Conservation (phyloP, 2,329 filamentous ascomycete genomes). For the Alternaria triticimaculans region DNA sequence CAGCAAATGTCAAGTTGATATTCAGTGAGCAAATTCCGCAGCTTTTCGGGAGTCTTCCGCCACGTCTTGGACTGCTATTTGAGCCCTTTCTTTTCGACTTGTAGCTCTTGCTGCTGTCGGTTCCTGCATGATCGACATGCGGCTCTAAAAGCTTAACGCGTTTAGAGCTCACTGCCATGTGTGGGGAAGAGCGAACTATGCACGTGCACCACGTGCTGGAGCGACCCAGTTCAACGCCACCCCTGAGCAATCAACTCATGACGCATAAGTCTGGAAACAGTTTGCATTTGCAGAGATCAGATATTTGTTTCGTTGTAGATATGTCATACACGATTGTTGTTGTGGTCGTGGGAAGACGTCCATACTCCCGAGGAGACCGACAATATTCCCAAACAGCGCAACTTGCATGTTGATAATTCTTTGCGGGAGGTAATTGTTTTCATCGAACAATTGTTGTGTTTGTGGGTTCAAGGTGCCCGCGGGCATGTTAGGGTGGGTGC, state of each 20-base stretch:
- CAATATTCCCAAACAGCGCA: background rate
- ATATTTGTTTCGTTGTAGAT: background rate
- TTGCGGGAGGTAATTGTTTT: background rate
- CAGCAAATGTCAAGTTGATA: slow-evolving; percentile 2
- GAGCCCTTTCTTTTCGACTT: slow-evolving; percentile 18
- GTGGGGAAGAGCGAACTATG: slow-evolving; percentile 36
- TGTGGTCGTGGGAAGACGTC: background rate
- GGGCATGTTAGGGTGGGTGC: background rate
- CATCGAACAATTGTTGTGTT: background rate
- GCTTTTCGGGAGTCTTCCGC: slow-evolving; percentile 39
- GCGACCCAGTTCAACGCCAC: slow-evolving; percentile 1
- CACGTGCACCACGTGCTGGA: slow-evolving; percentile 33
- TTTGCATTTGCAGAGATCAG: background rate
- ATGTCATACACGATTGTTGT: background rate
- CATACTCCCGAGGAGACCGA: background rate
- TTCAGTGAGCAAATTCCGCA: slow-evolving; percentile 15
- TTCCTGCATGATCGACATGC: slow-evolving; percentile 43
- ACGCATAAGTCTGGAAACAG: background rate
- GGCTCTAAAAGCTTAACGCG: slow-evolving; percentile 46
- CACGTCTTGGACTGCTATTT: slow-evolving; percentile 15
- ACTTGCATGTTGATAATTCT: background rate
- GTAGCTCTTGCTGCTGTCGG: slow-evolving; percentile 35
- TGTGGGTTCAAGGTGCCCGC: background rate
- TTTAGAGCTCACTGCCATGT: slow-evolving; percentile 34
- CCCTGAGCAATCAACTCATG: background rate